Evolutionary conservation across 2,329 filamentous ascomycete genomes (phyloP), one percentile per base, ranked within the genome.

Genomic region (Curvularia hawaiiensis): DNA sequence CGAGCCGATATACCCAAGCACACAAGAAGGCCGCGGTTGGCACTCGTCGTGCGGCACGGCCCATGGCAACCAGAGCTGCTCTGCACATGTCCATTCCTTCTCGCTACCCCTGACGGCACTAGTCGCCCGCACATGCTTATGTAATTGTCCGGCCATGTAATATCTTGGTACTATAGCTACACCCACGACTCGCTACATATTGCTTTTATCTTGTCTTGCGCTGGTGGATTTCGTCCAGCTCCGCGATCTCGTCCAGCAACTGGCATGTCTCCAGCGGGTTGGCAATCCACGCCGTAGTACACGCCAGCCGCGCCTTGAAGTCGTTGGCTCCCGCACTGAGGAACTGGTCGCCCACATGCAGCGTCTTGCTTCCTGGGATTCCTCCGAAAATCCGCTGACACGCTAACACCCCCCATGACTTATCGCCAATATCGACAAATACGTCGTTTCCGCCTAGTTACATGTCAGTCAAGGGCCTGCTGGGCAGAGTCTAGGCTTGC

Each of bases 391-490:
- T 97, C 56, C 88, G 85, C 79, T 99, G 95, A 74, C 93, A 97
- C 4, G 93, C 92, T 33, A 90, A 84, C 3, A 99, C 95, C 63
- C 95, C 95, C 90, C 93, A 96, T 52, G 89, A 92, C 79, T 99
- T 99, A 79, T 99, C 95, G 54, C 95, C 95, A 71, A 99, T 97
- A 75, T 99, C 95, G 52, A 99, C 93, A 77, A 99, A 99, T 41
- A 98, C 92, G 75, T 99, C 95, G 61, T 95, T 94, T 11, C 95
- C 95, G 52, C 94, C 82, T 84, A 44, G 2, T 20, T 12, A n/a
- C 10, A n/a, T 28, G 56, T 74, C 38, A 73, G 70, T 52, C 31
- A 72, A 72, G 68, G 47, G 52, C 28, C 28, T 22, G 18, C 35
- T 22, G 18, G 18, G 26, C 33, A 18, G 24, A 16, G 2, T 4